Conservation (phyloP, 345 rosid species). For the Citrus australasica region DNA sequence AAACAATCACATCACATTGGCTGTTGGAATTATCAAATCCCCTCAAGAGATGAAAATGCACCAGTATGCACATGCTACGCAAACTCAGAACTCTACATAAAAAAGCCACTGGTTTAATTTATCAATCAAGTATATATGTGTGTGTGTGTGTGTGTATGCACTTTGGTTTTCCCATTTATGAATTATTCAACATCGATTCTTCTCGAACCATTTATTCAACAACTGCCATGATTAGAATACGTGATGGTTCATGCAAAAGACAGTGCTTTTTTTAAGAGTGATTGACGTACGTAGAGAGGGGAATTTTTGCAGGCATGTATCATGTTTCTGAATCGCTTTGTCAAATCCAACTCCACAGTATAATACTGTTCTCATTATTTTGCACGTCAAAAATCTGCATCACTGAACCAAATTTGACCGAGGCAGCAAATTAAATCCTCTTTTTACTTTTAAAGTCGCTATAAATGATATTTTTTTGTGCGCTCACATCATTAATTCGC, state of each 20-base stretch:
- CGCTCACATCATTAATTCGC: too few relatives aligned
- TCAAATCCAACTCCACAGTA: constrained; percentile 24
- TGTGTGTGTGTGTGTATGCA: too few relatives aligned
- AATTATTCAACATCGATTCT: background rate
- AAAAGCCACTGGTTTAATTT: background rate
- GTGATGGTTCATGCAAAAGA: constrained; percentile 20
- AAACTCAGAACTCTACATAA: background rate
- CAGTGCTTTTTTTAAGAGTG: background rate
- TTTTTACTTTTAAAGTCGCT: background rate
- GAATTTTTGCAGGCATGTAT: background rate
- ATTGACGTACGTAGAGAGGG: background rate
- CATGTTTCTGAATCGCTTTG: constrained; percentile 20
- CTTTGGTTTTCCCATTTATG: background rate
- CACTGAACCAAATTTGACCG: constrained; percentile 12
- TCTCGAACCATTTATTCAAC: background rate
- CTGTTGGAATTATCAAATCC: background rate
- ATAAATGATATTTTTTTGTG: too few relatives aligned
- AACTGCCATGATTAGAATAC: constrained; percentile 1
- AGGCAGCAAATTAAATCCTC: background rate
- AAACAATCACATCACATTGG: background rate
- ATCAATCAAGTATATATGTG: too few relatives aligned
- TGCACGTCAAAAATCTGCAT: constrained; percentile 27
- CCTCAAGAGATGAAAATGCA: background rate
- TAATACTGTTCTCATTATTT: constrained; percentile 20
- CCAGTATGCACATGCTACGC: background rate